A percentile compares a stretch with the other conserved stretches of the same genome.
These are phyloP conservation scores for Candida sonorensis DNA, from an alignment of 805 yeast species.

Conservation along the genomic window DNA sequence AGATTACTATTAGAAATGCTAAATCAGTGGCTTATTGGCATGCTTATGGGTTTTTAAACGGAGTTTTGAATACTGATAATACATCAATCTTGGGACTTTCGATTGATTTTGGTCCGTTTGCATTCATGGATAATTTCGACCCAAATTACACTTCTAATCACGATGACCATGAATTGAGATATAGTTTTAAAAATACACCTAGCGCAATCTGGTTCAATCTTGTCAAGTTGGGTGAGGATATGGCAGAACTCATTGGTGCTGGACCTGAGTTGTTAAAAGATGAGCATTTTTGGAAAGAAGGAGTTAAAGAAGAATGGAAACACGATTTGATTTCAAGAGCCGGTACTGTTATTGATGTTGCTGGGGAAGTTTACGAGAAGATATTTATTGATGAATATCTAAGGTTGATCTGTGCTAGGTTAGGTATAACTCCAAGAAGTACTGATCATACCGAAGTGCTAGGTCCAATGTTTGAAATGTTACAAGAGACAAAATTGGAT, in stretches of 20 bases:
- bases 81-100: constrained; percentile 85
- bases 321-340: constrained; percentile 53
- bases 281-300: constrained; percentile 32
- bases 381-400: constrained; percentile 55
- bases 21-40: constrained; percentile 79
- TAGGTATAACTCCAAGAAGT: constrained; percentile 52
- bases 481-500: constrained; percentile 61
- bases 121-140: constrained; percentile 79
- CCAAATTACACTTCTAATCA: constrained; percentile 84
- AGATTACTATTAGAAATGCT: constrained; percentile 70
- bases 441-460: constrained; percentile 40
- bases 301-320: constrained; percentile 43
- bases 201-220: constrained; percentile 90
- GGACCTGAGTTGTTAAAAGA: constrained; percentile 47
- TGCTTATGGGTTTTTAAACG: constrained; percentile 86
- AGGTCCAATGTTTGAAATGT: constrained; percentile 53
- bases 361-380: constrained; percentile 59
- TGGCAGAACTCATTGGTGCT: constrained; percentile 77
- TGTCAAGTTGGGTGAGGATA: constrained; percentile 73
- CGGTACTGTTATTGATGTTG: constrained; percentile 52
- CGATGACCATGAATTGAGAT: constrained; percentile 68
- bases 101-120: constrained; percentile 93
- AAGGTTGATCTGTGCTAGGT: constrained; percentile 49
- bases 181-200: constrained; percentile 81
- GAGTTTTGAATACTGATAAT: constrained; percentile 92